phyloP scores from a whole-genome alignment of 1,284 basidiomycete genomes.

The Apiotrichum sp. region DNA sequence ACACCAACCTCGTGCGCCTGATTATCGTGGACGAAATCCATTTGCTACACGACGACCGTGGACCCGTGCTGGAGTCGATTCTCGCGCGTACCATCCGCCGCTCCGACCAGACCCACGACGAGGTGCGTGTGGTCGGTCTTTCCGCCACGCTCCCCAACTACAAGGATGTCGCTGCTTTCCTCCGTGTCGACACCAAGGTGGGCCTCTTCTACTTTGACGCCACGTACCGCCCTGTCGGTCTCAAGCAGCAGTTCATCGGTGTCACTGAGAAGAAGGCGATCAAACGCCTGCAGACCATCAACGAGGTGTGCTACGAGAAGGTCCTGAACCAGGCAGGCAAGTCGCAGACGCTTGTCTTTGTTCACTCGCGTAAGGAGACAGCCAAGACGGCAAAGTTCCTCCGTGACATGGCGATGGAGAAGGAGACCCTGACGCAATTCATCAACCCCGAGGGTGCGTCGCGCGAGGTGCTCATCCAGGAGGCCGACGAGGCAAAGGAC shows the following conservation, averaged over 20 bases:
- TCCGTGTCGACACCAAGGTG: slow-evolving; percentile 85
- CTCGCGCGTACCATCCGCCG: slow-evolving; percentile 84
- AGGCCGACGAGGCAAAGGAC: slow-evolving; percentile 79
- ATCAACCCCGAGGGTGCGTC: slow-evolving; percentile 85
- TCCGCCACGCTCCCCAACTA: slow-evolving; percentile 98
- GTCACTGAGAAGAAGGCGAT: slow-evolving; percentile 99
- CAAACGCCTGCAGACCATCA: slow-evolving; percentile 95
- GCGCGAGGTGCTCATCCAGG: slow-evolving; percentile 78
- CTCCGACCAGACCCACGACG: slow-evolving; percentile 91
- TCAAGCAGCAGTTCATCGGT: slow-evolving; percentile 96
- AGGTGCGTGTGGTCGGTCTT: slow-evolving; percentile 88
- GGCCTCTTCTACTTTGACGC: slow-evolving; percentile 98
- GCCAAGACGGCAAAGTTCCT: slow-evolving; percentile 95
- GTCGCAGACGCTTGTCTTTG: slow-evolving; percentile 77
- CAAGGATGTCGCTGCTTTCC: slow-evolving; percentile 96
- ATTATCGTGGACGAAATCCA: slow-evolving; percentile 99
- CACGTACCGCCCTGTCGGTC: slow-evolving; percentile 84
- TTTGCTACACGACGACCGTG: slow-evolving; percentile 94
- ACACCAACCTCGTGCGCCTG: slow-evolving; percentile 93
- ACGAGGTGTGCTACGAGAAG: slow-evolving; percentile 99
- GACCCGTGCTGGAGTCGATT: slow-evolving; percentile 91
- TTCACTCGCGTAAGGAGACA: slow-evolving; percentile 97
- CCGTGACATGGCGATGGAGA: slow-evolving; percentile 90
- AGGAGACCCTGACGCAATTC: slow-evolving; percentile 91
- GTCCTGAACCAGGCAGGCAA: slow-evolving; percentile 87